Evolutionary conservation across 73 alveolate genomes (phyloP).

Genomic region (Breviolum minutum): DNA sequence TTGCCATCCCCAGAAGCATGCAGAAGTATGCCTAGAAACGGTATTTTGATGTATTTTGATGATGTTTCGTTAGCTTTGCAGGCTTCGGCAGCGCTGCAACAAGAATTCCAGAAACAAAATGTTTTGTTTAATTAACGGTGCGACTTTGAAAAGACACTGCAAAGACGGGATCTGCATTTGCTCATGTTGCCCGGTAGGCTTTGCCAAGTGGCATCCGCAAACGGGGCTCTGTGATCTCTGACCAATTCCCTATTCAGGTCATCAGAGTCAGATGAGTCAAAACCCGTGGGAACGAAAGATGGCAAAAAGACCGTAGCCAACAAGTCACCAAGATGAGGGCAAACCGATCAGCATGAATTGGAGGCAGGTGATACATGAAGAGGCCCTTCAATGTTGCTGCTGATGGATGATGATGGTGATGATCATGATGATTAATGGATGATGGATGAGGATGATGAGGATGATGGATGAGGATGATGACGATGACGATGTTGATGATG

Average conservation of each 20-base stretch:
- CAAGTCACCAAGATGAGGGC: not conserved
- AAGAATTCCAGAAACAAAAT: no score
- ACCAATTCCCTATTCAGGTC: slow-evolving; percentile 60
- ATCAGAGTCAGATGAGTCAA: not conserved
- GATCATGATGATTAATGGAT: no score
- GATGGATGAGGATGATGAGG: no score
- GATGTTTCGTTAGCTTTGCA: not conserved
- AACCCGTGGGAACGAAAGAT: no score
- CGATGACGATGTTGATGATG: no score
- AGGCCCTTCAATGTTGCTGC: not conserved
- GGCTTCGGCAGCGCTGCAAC: no score
- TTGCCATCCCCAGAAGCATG: not conserved
- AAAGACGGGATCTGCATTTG: not conserved
- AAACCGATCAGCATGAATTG: not conserved
- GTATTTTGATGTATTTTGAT: not conserved
- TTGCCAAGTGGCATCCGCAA: slow-evolving; percentile 56
- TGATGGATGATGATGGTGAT: no score
- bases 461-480: no score
- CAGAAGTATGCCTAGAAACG: not conserved
- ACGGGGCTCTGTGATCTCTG: slow-evolving; percentile 57
- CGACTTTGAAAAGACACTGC: not conserved
- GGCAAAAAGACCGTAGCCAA: not conserved
- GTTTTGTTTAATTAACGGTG: no score
- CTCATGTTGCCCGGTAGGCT: slow-evolving; percentile 13
- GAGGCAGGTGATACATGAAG: not conserved